Evolutionary conservation across 2,329 filamentous ascomycete genomes (phyloP), one percentile per base, ranked within the genome.

Genomic region (Fusarium cicatricum): DNA sequence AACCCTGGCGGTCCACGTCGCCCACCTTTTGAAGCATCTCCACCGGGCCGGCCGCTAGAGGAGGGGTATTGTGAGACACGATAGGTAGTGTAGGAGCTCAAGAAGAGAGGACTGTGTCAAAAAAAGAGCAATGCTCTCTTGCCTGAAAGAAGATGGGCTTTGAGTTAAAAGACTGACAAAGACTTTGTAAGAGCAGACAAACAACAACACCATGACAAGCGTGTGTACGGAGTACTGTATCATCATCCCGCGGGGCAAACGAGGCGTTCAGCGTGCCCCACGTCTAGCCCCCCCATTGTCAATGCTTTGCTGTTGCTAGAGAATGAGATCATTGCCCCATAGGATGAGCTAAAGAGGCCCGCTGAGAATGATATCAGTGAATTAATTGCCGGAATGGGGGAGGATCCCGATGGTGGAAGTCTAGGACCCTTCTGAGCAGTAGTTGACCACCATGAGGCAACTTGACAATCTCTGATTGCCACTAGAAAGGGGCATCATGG

Each of bases 281-380:
- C 60, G 60, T 52, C 14, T 17, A 16, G 21, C 14, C n/a, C 15
- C n/a, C 46, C 46, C 52, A n/a, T 28, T 45, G 48, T 52, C 23
- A 14, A 44, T 45, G 9, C 17, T 15, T 28, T 36, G 43, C 28
- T 19, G 33, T 31, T 43, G 14, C 47, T 38, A 36, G 46, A 33
- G 33, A 41, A 62, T 63, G 60, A 63, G 60, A 63, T 63, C 60
- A 63, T 62, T 37, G 62, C 52, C 62, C 62, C 62, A 29, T 65
- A 34, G 43, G 39, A 66, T 40, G 40, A 47, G 47, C 62, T 58
- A 66, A 52, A 59, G 46, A 58, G 46, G 41, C 43, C 47, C 14
- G 29, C 42, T 48, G 37, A 63, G 41, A 37, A 62, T 63, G 60
- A 62, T 62, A 62, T 60, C 59, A 59, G 58, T 15, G 44, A 50